Base-by-base conservation (phyloP, 2,329 filamentous ascomycete genomes). In the Aureobasidium pullulans region DNA sequence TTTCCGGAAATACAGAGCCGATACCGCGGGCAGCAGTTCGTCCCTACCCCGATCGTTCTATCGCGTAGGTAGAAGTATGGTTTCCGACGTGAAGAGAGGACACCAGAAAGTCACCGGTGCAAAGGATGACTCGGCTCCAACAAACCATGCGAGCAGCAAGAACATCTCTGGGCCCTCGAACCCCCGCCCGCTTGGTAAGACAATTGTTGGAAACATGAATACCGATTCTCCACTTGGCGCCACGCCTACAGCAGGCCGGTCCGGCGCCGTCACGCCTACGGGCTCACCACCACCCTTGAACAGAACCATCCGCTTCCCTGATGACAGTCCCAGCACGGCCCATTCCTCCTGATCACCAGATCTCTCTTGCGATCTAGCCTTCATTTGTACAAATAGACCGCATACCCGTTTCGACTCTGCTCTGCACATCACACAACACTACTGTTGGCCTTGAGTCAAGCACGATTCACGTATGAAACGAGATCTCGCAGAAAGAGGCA, bases 231-330 rank as follows among this genome's bases (percentile, higher is more conserved):
- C 34, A 47, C 53, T 19, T 62, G 60, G 23, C 57, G 60, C 16
- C 36, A 37, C 36, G 13, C 62, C 42, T 29, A 39, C 23, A 34
- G 29, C 37, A 52, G 39, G 32, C 44, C 23, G 59, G 11, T 43
- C 39, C 43, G 19, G 32, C 56, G 16, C 44, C 50, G 19, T 54
- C 32, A 49, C 37, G 9, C 47, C 57, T 16, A 7, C 34, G 32
- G n/a, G 15, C 28, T 49, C 44, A 15, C 44, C 57, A 34, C n/a
- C 59, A 6, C 66, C 60, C 29, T 29, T 64, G 61, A 65, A 70
- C 43, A 63, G 69, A 32, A 71, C 65, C 42, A 71, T 71, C 50
- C 64, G 67, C 10, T 71, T 70, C 42, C 62, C 61, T 19, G 69
- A 70, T 48, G 68, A 71, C 16, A 58, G n/a, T 29, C 34, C 44